These are phyloP conservation scores for Actinomucor elegans DNA, from an alignment of 371 early-diverging fungal species.

Conservation along the genomic window DNA sequence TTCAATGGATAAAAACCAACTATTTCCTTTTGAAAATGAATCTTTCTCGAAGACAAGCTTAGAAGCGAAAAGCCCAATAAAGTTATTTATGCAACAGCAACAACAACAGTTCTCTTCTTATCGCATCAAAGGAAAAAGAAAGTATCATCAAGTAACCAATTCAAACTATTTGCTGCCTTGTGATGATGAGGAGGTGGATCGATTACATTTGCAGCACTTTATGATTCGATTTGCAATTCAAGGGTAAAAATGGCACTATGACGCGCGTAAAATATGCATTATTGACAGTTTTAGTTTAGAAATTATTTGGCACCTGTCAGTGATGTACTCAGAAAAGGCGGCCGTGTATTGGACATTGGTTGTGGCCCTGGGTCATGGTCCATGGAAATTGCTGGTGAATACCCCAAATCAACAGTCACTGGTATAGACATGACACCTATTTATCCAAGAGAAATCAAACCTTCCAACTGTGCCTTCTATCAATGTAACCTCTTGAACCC, in stretches of 20 bases:
- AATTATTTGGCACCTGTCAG: conserved; percentile 54
- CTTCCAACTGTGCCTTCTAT: conserved; percentile 43
- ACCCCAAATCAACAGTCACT: conserved; percentile 53
- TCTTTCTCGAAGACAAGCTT: conserved; percentile 2
- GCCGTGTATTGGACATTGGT: conserved; percentile 51
- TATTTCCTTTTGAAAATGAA: neutral
- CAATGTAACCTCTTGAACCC: conserved; percentile 33
- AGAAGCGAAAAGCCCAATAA: conserved; percentile 5
- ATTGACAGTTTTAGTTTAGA: conserved; percentile 9
- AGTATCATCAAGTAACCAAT: conserved; percentile 21
- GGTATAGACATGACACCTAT: conserved; percentile 46
- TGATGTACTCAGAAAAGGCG: conserved; percentile 45
- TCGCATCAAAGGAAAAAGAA: conserved; percentile 19
- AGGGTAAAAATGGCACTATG: conserved; percentile 28
- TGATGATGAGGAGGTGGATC: conserved; percentile 49
- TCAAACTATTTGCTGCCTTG: conserved; percentile 43
- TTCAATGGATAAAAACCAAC: neutral
- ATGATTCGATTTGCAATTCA: conserved; percentile 55
- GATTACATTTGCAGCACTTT: conserved; percentile 44
- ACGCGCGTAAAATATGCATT: neutral
- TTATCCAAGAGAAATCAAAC: conserved; percentile 45
- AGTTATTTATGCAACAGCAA: neutral
- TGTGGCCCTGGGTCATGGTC: conserved; percentile 63
- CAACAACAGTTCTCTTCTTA: conserved; percentile 1
- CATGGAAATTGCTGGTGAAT: conserved; percentile 60